Evolutionary conservation across 768 basidiomycete genomes (phyloP), one percentile per base, ranked within the genome.

Genomic region (Leccinum sublutescens): DNA sequence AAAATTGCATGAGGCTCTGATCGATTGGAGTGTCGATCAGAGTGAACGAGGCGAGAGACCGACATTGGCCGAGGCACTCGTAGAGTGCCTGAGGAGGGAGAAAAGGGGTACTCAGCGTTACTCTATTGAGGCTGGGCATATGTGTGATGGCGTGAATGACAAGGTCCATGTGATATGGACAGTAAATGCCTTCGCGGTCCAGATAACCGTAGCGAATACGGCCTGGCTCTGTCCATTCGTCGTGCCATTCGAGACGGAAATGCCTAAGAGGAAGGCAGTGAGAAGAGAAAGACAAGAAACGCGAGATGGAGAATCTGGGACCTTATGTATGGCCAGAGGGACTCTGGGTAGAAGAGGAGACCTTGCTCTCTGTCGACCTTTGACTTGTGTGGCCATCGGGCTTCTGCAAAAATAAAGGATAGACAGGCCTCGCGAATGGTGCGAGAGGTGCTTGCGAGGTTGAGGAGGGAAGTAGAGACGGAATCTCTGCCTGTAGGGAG

Each of bases 151-250:
- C 73, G 23, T 62, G 50, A 5, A 68, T 48, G 58, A 62, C 63
- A 31, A 66, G 64, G 2, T 69, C 68, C 43, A 74, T 58, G 56
- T 73, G 61, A 53, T 61, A n/a, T 0, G 73, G 68, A 43, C 66
- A 66, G 19, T 75, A 75, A 47, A 71, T 70, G 49, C 63, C 66
- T 8, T 75, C 70, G 51, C 70, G 73, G 63, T 73, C 73, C 31
- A 72, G 58, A 23, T 63, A 62, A 27, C 73, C 73, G 25, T 71
- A 50, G 54, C 74, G 74, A 21, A 75, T 63, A n/a, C 73, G 73
- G 21, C 64, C 68, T 1, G 73, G 75, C 33, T 74, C 73, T 31
- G 73, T 73, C 73, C 73, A 74, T 50, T 74, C 73, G 58, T 75
- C 74, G 43, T 72, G 73, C 73, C 73, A 74, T 36, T 74, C 63